Evolutionary conservation across 169 alveolate genomes (phyloP).

Genomic region (Plasmodium sp.): DNA sequence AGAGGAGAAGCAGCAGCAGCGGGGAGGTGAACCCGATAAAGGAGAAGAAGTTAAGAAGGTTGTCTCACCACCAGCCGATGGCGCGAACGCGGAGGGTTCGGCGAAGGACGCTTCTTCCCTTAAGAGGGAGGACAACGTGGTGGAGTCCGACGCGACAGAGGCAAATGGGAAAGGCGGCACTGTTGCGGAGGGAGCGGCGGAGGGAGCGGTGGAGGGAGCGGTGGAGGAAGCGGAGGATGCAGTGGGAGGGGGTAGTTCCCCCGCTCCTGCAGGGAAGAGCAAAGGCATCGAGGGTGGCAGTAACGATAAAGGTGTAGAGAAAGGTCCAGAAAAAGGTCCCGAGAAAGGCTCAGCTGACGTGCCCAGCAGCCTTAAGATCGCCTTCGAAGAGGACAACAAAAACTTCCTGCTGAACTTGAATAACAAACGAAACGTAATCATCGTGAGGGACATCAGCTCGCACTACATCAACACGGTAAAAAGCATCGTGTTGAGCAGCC

Average conservation of each 20-base stretch:
- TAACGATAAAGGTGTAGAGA: not conserved
- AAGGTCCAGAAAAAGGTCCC: not conserved
- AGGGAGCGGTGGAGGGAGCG: not conserved
- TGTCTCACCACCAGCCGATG: not conserved
- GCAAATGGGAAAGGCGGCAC: not conserved
- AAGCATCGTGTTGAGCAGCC: conserved; percentile 24
- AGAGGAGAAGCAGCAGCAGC: not conserved
- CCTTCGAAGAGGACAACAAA: conserved; percentile 60
- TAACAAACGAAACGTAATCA: conserved; percentile 57
- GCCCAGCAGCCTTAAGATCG: not conserved
- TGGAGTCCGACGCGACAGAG: not conserved
- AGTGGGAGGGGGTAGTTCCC: not conserved
- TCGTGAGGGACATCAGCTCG: conserved; percentile 56
- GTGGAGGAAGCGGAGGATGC: not conserved
- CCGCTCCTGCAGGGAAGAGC: not conserved
- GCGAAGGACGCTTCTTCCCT: not conserved
- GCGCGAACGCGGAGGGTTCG: not conserved
- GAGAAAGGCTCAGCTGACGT: not conserved
- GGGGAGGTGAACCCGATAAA: not conserved
- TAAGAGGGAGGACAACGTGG: not conserved
- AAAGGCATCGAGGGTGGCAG: not conserved
- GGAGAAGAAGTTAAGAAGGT: not conserved
- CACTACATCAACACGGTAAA: conserved; percentile 50
- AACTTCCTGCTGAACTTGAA: conserved; percentile 56
- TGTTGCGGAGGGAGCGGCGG: not conserved